These are phyloP conservation scores for Forsythia viridissima DNA, from an alignment of 257 asterid genomes.

Conservation along the genomic window DNA sequence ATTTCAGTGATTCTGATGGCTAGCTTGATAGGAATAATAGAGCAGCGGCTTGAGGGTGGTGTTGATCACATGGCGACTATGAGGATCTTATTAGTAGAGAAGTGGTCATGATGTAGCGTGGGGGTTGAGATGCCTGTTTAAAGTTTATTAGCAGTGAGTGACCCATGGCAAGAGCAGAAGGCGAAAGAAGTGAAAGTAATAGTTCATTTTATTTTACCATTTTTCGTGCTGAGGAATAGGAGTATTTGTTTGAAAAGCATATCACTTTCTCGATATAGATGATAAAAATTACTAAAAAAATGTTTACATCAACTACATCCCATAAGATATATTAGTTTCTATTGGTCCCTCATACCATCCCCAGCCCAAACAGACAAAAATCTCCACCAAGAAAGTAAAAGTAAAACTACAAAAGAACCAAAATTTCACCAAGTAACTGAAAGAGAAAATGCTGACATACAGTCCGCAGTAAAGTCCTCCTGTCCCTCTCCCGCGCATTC, in stretches of 20 bases:
- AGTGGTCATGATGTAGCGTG: background rate
- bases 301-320: background rate
- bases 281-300: background rate
- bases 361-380: background rate
- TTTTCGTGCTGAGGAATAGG: background rate
- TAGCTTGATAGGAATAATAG: background rate
- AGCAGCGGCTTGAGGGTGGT: background rate
- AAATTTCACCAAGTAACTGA: background rate
- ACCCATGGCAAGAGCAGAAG: background rate
- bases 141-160: background rate
- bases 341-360: background rate
- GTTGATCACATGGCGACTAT: background rate
- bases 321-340: background rate
- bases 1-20: background rate
- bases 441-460: slow-evolving; percentile 45
- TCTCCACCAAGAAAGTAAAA: background rate
- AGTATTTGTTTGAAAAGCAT: background rate
- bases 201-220: background rate
- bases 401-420: background rate
- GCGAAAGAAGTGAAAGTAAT: background rate
- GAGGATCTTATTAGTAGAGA: background rate
- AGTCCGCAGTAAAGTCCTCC: slow-evolving; percentile 73
- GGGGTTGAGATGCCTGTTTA: background rate
- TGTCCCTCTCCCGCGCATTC: slow-evolving; percentile 95
- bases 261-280: background rate